Conservation (phyloP, 441 rosid species). For the Sinapis alba region DNA sequence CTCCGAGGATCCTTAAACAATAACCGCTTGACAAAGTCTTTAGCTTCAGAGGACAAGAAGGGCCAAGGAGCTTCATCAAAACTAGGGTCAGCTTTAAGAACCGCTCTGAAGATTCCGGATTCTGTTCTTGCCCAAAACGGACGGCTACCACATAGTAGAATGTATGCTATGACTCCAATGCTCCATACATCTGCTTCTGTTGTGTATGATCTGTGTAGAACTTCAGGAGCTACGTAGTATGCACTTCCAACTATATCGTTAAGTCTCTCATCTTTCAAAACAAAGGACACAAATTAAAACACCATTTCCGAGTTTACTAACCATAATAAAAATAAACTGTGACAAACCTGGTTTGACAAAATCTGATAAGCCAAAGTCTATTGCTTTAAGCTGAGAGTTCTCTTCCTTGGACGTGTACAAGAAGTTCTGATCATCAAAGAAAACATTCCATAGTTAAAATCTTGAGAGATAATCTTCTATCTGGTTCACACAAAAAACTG, state of each 20-base stretch:
- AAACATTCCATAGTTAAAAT: too few species aligned
- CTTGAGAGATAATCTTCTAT: conserved; percentile 3
- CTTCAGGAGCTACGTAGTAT: conserved; percentile 96
- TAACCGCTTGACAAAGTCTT: conserved; percentile 80
- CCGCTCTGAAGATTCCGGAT: conserved; percentile 89
- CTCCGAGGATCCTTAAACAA: conserved; percentile 84
- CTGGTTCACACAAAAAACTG: background rate
- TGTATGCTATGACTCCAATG: conserved; percentile 88
- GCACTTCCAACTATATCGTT: conserved; percentile 98
- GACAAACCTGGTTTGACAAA: conserved; percentile 83
- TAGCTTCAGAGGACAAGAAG: conserved; percentile 72
- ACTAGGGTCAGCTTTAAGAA: conserved; percentile 84
- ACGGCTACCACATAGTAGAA: conserved; percentile 85
- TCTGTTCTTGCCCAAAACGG: conserved; percentile 98
- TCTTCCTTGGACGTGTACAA: conserved; percentile 80
- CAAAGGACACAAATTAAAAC: background rate
- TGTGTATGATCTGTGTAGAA: conserved; percentile 81
- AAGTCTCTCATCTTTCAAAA: conserved; percentile 76
- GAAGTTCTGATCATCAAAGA: conserved; percentile 64
- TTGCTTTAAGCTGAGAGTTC: conserved; percentile 79
- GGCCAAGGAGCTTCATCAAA: conserved; percentile 92
- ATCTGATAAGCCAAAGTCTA: conserved; percentile 91
- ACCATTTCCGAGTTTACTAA: background rate
- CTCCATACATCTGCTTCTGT: conserved; percentile 99
- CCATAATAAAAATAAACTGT: background rate